These are phyloP conservation scores for Pigoraptor vietnamica DNA, from an alignment of 78 protist species.

Conservation along the genomic window DNA sequence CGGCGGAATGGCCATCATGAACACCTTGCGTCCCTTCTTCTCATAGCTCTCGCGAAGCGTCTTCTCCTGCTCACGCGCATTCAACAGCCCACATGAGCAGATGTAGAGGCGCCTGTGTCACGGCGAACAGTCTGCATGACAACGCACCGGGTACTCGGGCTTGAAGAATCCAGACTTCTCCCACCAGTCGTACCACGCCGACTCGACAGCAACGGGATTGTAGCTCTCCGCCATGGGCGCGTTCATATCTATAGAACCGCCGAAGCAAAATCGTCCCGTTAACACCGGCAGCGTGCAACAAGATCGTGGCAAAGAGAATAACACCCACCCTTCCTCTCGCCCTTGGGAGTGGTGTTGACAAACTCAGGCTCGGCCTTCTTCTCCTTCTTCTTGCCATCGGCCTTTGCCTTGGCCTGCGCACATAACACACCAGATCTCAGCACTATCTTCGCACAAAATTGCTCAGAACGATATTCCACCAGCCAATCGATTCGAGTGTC, in stretches of 20 bases:
- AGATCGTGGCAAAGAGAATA: no score
- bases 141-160: conserved; percentile 42
- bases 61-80: conserved; percentile 11
- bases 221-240: conserved; percentile 25
- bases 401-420: background rate
- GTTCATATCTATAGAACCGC: background rate
- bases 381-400: background rate
- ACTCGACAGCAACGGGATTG: conserved; percentile 84
- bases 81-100: background rate
- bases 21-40: conserved; percentile 52
- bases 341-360: background rate
- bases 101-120: background rate
- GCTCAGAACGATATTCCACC: no score
- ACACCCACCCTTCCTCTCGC: background rate
- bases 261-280: background rate
- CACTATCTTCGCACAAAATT: background rate
- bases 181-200: conserved; percentile 96
- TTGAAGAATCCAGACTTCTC: conserved; percentile 66
- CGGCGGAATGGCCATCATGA: conserved; percentile 94
- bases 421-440: background rate
- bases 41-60: background rate
- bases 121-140: background rate
- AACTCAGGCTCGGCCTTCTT: background rate
- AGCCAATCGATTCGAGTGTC: no score
- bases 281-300: background rate